phyloP scores from a whole-genome alignment of 2,329 filamentous ascomycete genomes.

The Calonectria naviculata region DNA sequence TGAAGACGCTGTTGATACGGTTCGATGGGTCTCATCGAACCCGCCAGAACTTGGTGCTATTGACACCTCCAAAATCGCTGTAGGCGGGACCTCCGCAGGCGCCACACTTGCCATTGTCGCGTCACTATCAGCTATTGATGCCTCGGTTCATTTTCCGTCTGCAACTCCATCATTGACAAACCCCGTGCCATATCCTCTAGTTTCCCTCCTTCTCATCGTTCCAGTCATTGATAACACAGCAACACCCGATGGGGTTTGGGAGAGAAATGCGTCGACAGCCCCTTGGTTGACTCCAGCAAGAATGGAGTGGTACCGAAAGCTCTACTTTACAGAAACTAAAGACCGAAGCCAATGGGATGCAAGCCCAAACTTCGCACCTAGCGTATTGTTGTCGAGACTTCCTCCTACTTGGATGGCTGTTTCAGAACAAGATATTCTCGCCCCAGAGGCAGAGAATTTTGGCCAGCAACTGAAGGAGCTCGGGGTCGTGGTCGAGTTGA shows the following conservation, averaged over 20 bases:
- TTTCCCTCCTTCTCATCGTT: constrained; percentile 27
- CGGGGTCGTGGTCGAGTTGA: neutral
- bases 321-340: constrained; percentile 36
- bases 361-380: constrained; percentile 36
- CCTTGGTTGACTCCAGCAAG: constrained; percentile 42
- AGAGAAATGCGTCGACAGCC: constrained; percentile 23
- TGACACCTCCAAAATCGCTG: constrained; percentile 29
- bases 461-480: constrained; percentile 28
- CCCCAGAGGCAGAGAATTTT: constrained; percentile 39
- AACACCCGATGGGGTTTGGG: constrained; percentile 19
- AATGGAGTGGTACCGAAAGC: constrained; percentile 45
- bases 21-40: constrained; percentile 34
- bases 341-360: constrained; percentile 37
- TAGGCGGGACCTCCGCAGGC: constrained; percentile 41
- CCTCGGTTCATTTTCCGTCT: neutral
- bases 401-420: constrained; percentile 41
- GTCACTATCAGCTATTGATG: neutral
- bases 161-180: constrained; percentile 4
- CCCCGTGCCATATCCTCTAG: neutral
- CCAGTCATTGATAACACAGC: constrained; percentile 45
- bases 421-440: constrained; percentile 41
- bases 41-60: constrained; percentile 27
- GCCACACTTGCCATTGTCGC: constrained; percentile 21
- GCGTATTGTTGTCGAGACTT: constrained; percentile 25
- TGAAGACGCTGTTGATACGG: constrained; percentile 38